Percentiles rank a stretch among this genome's conserved stretches.
Evolutionary conservation across 202 grass and related monocot species (phyloP).

Genomic region (Musa balbisiana): DNA sequence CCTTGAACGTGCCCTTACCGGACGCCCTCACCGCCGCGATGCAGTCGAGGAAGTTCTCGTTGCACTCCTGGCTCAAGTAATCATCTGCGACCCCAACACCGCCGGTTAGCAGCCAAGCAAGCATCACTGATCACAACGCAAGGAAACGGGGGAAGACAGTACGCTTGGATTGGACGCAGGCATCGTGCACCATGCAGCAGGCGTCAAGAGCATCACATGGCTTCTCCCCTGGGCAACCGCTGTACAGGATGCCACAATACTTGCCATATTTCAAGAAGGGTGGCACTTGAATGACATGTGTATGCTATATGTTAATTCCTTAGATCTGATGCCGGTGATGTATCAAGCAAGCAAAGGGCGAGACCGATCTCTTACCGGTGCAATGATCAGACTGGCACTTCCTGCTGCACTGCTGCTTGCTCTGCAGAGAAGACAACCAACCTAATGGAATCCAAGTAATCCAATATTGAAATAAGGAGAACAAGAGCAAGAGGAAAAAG

Average conservation of each 20-base stretch:
- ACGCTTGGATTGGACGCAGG: slow-evolving; percentile 65
- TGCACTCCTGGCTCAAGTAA: slow-evolving; percentile 85
- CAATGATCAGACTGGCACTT: slow-evolving; percentile 90
- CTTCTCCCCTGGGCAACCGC: slow-evolving; percentile 96
- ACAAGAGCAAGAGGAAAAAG: no score
- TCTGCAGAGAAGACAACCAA: slow-evolving; percentile 22
- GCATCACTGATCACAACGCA: no score
- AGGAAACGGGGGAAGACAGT: background rate
- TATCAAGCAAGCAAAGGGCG: no score
- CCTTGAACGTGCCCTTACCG: slow-evolving; percentile 47
- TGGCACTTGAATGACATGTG: slow-evolving; percentile 34
- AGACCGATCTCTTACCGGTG: slow-evolving; percentile 37
- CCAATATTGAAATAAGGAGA: no score
- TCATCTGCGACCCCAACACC: slow-evolving; percentile 47
- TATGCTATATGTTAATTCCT: background rate
- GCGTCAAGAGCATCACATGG: slow-evolving; percentile 86
- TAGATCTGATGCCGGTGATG: no score
- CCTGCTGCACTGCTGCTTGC: slow-evolving; percentile 75
- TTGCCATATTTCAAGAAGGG: slow-evolving; percentile 84
- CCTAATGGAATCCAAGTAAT: no score
- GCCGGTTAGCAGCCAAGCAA: background rate
- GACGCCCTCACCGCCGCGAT: slow-evolving; percentile 40
- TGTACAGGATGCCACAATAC: slow-evolving; percentile 96
- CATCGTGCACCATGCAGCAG: slow-evolving; percentile 96
- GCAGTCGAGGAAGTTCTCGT: slow-evolving; percentile 66